Evolutionary conservation across 1,284 basidiomycete species (phyloP).

Genomic region (Ceratobasidium sp.): DNA sequence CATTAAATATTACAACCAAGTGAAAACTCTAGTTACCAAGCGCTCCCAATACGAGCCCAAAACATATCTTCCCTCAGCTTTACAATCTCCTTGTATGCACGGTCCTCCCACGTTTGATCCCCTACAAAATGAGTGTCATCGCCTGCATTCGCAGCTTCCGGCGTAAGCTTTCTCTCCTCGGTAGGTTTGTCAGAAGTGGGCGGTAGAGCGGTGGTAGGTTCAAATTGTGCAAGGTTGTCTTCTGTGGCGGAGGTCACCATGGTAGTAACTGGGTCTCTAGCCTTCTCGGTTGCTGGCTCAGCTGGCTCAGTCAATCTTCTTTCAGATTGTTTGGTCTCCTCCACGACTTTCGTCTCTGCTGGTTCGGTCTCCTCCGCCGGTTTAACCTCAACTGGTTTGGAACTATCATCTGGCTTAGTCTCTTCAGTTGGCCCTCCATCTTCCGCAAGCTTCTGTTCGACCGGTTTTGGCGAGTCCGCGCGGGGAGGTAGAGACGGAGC

Average conservation of each 20-base stretch:
- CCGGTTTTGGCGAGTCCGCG: slow-evolving; percentile 15
- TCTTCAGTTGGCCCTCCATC: slow-evolving; percentile 41
- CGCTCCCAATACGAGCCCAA: slow-evolving; percentile 83
- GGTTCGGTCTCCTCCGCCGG: background rate
- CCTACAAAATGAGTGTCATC: slow-evolving; percentile 65
- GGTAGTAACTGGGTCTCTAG: slow-evolving; percentile 46
- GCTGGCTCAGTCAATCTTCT: slow-evolving; percentile 7
- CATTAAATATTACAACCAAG: slow-evolving; percentile 7
- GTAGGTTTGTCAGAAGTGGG: slow-evolving; percentile 11
- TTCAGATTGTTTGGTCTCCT: slow-evolving; percentile 1
- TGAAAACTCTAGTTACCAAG: slow-evolving; percentile 57
- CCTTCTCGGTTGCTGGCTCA: slow-evolving; percentile 29
- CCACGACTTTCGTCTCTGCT: slow-evolving; percentile 14
- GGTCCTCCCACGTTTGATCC: slow-evolving; percentile 87
- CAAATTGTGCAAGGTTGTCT: slow-evolving; percentile 46
- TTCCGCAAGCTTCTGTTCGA: slow-evolving; percentile 9
- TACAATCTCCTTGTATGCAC: slow-evolving; percentile 88
- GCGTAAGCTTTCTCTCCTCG: slow-evolving; percentile 11
- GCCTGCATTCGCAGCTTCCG: slow-evolving; percentile 51
- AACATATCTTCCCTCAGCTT: slow-evolving; percentile 91
- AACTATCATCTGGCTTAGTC: too few species aligned
- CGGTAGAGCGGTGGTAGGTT: slow-evolving; percentile 30
- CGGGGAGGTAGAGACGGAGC: slow-evolving; percentile 24
- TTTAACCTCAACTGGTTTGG: background rate
- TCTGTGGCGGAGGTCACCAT: slow-evolving; percentile 48